Evolutionary conservation across 176 grass and related monocot genomes (phyloP).

Genomic region (Carex kokanica): DNA sequence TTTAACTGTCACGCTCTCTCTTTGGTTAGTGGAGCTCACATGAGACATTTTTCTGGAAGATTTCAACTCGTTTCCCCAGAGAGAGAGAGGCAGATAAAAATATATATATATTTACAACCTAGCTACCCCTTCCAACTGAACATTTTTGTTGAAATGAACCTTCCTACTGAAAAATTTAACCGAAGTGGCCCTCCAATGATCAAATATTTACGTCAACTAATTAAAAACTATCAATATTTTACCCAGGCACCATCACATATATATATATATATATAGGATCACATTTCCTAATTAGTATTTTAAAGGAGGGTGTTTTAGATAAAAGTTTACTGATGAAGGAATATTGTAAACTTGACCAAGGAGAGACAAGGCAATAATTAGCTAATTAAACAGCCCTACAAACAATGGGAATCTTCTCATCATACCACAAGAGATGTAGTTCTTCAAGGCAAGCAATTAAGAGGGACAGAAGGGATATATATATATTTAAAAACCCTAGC

Average conservation of each 20-base stretch:
- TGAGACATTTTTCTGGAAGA: slow-evolving; percentile 49
- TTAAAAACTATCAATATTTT: not conserved
- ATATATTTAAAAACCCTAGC: slow-evolving; percentile 29
- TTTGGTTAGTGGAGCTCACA: slow-evolving; percentile 57
- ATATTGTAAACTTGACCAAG: not conserved
- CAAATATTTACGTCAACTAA: not conserved
- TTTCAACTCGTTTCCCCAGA: slow-evolving; percentile 37
- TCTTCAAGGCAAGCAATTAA: slow-evolving; percentile 33
- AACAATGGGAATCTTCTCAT: slow-evolving; percentile 67
- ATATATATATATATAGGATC: too few relatives aligned
- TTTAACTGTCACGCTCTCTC: slow-evolving; percentile 32
- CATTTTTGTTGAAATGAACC: not conserved
- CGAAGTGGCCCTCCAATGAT: not conserved
- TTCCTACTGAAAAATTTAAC: not conserved
- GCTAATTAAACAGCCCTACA: slow-evolving; percentile 38
- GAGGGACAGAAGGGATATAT: slow-evolving; percentile 24
- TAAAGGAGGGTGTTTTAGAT: not conserved
- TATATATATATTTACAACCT: not conserved
- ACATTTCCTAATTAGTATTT: not conserved
- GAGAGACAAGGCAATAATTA: slow-evolving; percentile 26
- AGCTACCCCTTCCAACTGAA: not conserved
- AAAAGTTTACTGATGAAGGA: not conserved
- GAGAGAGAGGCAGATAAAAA: not conserved
- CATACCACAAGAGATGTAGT: slow-evolving; percentile 33
- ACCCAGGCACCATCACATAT: too few relatives aligned